Conservation (phyloP, 1,284 basidiomycete species). For the Stygiomarasmius scandens region DNA sequence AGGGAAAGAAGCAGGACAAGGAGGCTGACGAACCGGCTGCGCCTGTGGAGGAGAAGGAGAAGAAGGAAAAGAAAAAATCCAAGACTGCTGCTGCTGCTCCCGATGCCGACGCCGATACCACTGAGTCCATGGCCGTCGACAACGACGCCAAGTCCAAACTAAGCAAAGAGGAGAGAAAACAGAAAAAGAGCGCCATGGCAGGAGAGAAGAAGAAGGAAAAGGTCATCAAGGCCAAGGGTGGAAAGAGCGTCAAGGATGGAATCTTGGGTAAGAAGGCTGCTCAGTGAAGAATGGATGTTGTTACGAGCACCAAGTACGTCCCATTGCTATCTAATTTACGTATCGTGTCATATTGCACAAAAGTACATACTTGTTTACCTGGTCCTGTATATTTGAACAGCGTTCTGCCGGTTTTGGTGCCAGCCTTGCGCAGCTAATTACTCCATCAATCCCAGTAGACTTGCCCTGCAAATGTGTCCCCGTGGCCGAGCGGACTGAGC, state of each 20-base stretch:
- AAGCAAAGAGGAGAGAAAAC: slow-evolving; percentile 47
- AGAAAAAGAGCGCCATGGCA: slow-evolving; percentile 45
- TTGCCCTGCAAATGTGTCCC: no score
- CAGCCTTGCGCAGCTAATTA: no score
- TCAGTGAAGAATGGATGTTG: slow-evolving; percentile 1
- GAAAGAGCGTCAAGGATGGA: slow-evolving; percentile 55
- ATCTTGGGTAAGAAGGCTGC: slow-evolving; percentile 53
- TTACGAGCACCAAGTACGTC: no score
- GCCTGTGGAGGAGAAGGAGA: not conserved
- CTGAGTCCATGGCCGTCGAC: slow-evolving; percentile 3
- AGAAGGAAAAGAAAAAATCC: slow-evolving; percentile 1
- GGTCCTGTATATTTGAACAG: no score
- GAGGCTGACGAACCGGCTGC: no score
- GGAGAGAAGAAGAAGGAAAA: slow-evolving; percentile 67
- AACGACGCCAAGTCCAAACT: slow-evolving; percentile 18
- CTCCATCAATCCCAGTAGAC: no score
- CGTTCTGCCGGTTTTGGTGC: no score
- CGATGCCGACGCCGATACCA: not conserved
- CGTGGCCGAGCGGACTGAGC: no score
- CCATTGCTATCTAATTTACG: no score
- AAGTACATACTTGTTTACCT: no score
- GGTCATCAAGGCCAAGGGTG: slow-evolving; percentile 41
- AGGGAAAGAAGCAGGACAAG: no score
- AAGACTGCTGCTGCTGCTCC: not conserved
- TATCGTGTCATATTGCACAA: no score